These are phyloP conservation scores for Alternaria novae-zelandiae DNA, from an alignment of 2,329 filamentous ascomycete species.

Conservation along the genomic window DNA sequence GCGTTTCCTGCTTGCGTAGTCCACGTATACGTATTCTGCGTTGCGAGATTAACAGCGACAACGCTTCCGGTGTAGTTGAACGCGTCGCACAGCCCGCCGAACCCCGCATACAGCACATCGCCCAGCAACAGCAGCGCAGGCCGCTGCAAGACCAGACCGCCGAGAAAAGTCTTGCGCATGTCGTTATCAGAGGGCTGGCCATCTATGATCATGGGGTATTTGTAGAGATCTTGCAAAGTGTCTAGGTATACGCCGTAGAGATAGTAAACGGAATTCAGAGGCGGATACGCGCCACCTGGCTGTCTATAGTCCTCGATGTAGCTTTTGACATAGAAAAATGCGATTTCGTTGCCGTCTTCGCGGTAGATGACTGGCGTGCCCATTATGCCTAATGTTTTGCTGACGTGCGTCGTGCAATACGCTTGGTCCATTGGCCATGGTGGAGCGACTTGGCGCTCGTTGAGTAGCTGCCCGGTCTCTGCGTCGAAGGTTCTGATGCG, in stretches of 20 bases:
- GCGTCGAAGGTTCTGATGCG: conserved; percentile 27
- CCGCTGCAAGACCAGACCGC: conserved; percentile 61
- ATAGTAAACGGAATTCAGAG: conserved; percentile 50
- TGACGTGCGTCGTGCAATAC: conserved; percentile 13
- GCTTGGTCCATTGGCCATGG: conserved; percentile 24
- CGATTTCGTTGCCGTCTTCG: conserved; percentile 37
- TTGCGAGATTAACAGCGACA: conserved; percentile 25
- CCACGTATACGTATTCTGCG: conserved; percentile 19
- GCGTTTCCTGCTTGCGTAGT: conserved; percentile 19
- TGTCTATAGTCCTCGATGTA: conserved; percentile 35
- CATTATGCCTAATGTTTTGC: conserved; percentile 27
- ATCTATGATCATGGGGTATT: conserved; percentile 59
- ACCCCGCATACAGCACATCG: conserved; percentile 59
- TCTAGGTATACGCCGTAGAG: conserved; percentile 51
- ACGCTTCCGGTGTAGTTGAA: conserved; percentile 59
- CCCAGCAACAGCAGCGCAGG: conserved; percentile 57
- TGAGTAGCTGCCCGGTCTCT: conserved; percentile 19
- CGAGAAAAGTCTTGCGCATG: conserved; percentile 57
- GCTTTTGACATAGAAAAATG: conserved; percentile 37
- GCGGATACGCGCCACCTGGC: conserved; percentile 34
- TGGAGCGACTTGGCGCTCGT: conserved; percentile 17
- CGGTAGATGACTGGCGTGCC: conserved; percentile 27
- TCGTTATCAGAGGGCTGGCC: conserved; percentile 57
- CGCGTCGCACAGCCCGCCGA: conserved; percentile 63
- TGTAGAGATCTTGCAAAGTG: conserved; percentile 47